Evolutionary conservation across 257 asterid species (phyloP), one percentile per base, ranked within the genome.

Genomic region (Solanum tarijense): DNA sequence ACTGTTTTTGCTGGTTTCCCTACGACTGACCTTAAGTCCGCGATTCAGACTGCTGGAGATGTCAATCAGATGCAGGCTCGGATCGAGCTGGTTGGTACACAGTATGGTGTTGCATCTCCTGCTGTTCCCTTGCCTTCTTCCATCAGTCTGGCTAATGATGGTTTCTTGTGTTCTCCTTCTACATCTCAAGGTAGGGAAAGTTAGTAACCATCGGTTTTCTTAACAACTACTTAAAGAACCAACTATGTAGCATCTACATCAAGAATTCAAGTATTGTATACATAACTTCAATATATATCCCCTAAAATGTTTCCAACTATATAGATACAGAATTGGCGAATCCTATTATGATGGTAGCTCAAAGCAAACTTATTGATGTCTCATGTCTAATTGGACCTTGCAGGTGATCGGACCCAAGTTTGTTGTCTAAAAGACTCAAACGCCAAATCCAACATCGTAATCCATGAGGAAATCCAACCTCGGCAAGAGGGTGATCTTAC

Each of bases 31-130:
- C 91, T 94, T 7, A 91, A 92, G 86, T 89, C 96, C 0, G 96
- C 96, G 8, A 88, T 95, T 62, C 91, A 90, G 65, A 95, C 98
- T 0, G 98, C 96, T 6, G 98, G 98, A 46, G 92, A 95, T 88
- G 9, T 84, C 25, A 58, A 86, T 32, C 95, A 91, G 92, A 95
- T 94, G 94, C 89, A 79, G 75, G 95, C 90, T 34, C 89, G 83
- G 84, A 90, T 95, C 34, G 88, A 91, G 18, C 69, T 95, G 91
- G 88, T 90, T 84, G 98, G 98, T 9, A 95, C 98, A 1, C 92
- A 91, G 90, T 94, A 92, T 46, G 98, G 98, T 5, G 94, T 91
- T 27, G 91, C 90, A 32, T 84, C 87, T 52, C 92, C 94, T 6
- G 76, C 21, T 35, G 82, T 73, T 83, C 93, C 97, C 3, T 32